Percentiles rank a stretch among this genome's conserved stretches.
Evolutionary conservation across 768 basidiomycete genomes (phyloP).

Genomic region (Calocybe indica): DNA sequence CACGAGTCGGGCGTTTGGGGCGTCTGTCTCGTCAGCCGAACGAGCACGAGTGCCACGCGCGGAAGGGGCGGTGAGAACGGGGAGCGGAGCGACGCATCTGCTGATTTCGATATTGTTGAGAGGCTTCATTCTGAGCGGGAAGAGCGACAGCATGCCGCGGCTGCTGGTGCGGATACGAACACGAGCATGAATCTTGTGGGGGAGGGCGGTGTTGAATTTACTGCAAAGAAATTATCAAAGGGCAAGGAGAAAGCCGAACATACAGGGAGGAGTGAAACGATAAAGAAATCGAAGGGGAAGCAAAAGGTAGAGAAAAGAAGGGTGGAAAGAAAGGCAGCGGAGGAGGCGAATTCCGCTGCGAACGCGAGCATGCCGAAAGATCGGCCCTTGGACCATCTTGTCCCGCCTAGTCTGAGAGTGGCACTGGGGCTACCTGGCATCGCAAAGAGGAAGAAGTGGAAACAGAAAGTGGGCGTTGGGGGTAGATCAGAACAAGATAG

Average conservation of each 20-base stretch:
- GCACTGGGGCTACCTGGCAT: constrained; percentile 33
- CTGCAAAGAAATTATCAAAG: background rate
- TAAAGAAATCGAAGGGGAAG: background rate
- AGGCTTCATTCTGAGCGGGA: background rate
- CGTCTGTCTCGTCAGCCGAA: constrained; percentile 64
- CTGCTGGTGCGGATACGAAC: too few relatives aligned
- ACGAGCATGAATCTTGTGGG: too few relatives aligned
- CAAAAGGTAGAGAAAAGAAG: background rate
- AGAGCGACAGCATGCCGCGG: too few relatives aligned
- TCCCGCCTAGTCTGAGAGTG: constrained; percentile 36
- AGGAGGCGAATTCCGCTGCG: background rate
- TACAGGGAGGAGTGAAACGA: constrained; percentile 1
- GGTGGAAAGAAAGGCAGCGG: constrained; percentile 2
- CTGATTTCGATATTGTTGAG: background rate
- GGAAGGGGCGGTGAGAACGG: background rate
- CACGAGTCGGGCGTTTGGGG: constrained; percentile 94
- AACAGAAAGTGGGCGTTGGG: too few relatives aligned
- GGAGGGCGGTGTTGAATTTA: background rate
- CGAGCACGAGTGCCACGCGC: constrained; percentile 33
- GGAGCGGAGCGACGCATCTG: background rate
- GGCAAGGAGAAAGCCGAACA: background rate
- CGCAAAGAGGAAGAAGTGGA: too few relatives aligned
- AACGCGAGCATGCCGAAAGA: background rate
- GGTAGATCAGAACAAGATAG: too few relatives aligned
- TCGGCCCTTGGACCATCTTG: constrained; percentile 16